Base-by-base conservation (phyloP, 768 basidiomycete genomes). In the Leccinum variicolor region DNA sequence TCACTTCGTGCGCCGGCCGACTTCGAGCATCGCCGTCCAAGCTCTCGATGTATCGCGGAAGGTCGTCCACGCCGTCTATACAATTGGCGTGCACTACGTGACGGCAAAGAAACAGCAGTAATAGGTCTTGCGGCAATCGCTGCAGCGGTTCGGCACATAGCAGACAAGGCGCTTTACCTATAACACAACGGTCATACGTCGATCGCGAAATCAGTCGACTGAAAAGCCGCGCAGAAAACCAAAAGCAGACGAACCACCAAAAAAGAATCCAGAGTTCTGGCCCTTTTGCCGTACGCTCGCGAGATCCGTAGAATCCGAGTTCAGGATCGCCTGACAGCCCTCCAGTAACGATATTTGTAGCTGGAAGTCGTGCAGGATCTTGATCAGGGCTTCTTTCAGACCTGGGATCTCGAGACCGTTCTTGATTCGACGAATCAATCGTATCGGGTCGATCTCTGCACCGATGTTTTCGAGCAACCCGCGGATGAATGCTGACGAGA, bases 321-420 rank as follows among this genome's bases (percentile, higher is more conserved):
- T 81, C 56, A 98, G 71, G 52, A 98, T 92, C 4, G 83, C 83
- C 73, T 92, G 89, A 67, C 94, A 97, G 2, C 96, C 96, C 62
- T 97, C 94, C 51, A 98, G 76, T 10, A 99, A 74, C 9, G 93
- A 95, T 25, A 93, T 90, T 72, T 96, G 96, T 7, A 98, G 76
- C 67, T 98, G 93, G 69, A 95, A 97, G 67, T 97, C 95, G 62
- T 96, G 94, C 51, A 99, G 75, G 54, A 99, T 98, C 81, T 97
- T 98, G 76, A 98, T 92, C 33, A 98, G 74, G 4, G 96, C 94
- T 51, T 88, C 86, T 69, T 97, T 95, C 57, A 99, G 79, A 1
- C 96, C 96, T 0, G 94, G 94, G 48, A 99, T 98, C 73, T 98
- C 94, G 3, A 98, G 79, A 2, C 97, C 95, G 63, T 98, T 94